Percentiles rank a stretch among this genome's conserved stretches.
phyloP scores from a whole-genome alignment of 148 eudicot genomes.

The Silene uniflora region DNA sequence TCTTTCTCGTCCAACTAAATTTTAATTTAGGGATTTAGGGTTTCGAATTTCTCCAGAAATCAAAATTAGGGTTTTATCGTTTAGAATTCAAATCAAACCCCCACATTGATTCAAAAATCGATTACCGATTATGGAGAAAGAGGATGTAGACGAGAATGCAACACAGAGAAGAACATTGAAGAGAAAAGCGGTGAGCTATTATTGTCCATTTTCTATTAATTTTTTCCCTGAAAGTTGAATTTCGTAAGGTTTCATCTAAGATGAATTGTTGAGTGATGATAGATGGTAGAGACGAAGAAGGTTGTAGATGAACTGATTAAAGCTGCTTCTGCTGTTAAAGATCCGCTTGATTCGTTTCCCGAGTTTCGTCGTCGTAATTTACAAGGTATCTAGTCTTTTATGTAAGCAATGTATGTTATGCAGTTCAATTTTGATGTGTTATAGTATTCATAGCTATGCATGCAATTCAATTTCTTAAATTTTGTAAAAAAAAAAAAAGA shows the following conservation, averaged over 20 bases:
- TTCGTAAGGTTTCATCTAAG: not conserved
- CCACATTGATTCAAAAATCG: not conserved
- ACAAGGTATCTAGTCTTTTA: conserved; percentile 32
- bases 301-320: conserved; percentile 39
- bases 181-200: conserved; percentile 27
- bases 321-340: conserved; percentile 50
- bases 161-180: conserved; percentile 17
- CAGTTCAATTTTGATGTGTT: not conserved
- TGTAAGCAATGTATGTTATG: not conserved
- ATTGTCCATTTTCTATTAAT: not conserved
- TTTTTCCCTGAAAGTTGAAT: not conserved
- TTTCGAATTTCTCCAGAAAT: not conserved
- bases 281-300: conserved; percentile 72
- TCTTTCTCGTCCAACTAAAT: too few species aligned
- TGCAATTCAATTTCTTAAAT: too few species aligned
- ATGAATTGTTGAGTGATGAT: conserved; percentile 19
- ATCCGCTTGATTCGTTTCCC: conserved; percentile 54
- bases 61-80: not conserved
- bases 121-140: conserved; percentile 16
- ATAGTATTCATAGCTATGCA: too few species aligned
- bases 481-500: too few species aligned
- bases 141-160: not conserved
- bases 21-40: not conserved
- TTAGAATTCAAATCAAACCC: not conserved
- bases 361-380: conserved; percentile 40